phyloP scores from a whole-genome alignment of 129 eudicot genomes.

The Centrapalus pauciflorus region DNA sequence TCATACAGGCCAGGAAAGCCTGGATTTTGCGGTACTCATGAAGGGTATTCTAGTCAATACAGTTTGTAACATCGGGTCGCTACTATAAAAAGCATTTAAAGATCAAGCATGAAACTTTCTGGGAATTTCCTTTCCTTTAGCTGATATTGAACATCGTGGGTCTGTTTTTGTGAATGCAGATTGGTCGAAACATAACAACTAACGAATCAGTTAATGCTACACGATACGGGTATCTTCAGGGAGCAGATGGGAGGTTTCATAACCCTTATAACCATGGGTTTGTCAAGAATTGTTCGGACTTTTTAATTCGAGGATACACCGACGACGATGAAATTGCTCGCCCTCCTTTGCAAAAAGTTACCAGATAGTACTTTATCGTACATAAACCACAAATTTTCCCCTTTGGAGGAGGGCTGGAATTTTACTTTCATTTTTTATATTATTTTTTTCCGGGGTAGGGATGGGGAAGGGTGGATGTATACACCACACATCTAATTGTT shows the following conservation, averaged over 20 bases:
- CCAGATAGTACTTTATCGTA: slow-evolving; percentile 22
- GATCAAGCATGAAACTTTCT: background rate
- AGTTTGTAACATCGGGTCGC: background rate
- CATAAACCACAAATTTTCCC: background rate
- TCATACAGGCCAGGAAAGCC: background rate
- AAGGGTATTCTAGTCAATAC: slow-evolving; percentile 11
- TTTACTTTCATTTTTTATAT: no score
- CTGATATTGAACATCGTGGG: background rate
- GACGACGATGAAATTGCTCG: slow-evolving; percentile 67
- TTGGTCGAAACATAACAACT: slow-evolving; percentile 82
- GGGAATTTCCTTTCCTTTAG: background rate
- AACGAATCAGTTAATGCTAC: slow-evolving; percentile 67
- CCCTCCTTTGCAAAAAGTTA: slow-evolving; percentile 59
- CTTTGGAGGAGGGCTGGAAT: no score
- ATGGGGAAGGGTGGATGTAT: background rate
- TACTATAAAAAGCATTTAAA: background rate
- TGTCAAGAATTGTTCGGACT: slow-evolving; percentile 81
- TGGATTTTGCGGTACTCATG: background rate
- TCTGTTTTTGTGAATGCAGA: slow-evolving; percentile 46
- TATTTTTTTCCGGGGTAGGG: no score
- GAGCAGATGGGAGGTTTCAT: slow-evolving; percentile 69
- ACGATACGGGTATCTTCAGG: slow-evolving; percentile 77
- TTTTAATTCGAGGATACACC: slow-evolving; percentile 64
- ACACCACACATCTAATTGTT: background rate
- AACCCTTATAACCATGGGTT: slow-evolving; percentile 90